Conservation (phyloP, 352 stramenopile genomes). For the Pythium folliculosum region DNA sequence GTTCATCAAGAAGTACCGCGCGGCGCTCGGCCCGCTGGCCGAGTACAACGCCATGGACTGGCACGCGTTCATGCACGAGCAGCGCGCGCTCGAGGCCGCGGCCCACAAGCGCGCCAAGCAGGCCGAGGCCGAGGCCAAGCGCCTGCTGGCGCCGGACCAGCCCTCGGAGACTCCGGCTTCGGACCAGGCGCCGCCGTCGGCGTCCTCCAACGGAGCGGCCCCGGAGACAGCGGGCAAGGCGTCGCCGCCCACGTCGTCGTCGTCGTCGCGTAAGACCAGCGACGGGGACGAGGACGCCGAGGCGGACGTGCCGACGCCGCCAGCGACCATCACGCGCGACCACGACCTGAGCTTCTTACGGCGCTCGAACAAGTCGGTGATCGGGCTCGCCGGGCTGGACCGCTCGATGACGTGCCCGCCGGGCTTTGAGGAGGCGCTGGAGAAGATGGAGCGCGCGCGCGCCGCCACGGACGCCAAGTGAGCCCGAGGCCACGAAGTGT, state of each 20-base stretch:
- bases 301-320: constrained; percentile 29
- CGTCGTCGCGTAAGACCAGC: constrained; percentile 2
- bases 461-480: constrained; percentile 4
- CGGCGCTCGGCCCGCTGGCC: constrained; percentile 60
- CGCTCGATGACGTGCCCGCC: constrained; percentile 79
- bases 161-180: neutral
- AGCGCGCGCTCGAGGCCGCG: constrained; percentile 39
- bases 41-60: constrained; percentile 79
- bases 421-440: constrained; percentile 64
- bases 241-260: constrained; percentile 1
- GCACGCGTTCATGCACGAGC: constrained; percentile 84
- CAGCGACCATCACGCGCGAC: constrained; percentile 72
- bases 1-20: constrained; percentile 78
- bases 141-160: neutral
- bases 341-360: constrained; percentile 81
- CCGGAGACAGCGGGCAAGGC: neutral
- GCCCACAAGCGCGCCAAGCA: constrained; percentile 34
- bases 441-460: constrained; percentile 25
- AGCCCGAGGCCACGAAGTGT: neutral
- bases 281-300: neutral
- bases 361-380: constrained; percentile 74
- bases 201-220: too few species aligned
- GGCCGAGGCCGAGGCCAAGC: neutral
- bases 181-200: neutral
- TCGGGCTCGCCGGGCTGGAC: constrained; percentile 61